Evolutionary conservation across 805 yeast genomes (phyloP).

Genomic region (Nematodospora valgi): DNA sequence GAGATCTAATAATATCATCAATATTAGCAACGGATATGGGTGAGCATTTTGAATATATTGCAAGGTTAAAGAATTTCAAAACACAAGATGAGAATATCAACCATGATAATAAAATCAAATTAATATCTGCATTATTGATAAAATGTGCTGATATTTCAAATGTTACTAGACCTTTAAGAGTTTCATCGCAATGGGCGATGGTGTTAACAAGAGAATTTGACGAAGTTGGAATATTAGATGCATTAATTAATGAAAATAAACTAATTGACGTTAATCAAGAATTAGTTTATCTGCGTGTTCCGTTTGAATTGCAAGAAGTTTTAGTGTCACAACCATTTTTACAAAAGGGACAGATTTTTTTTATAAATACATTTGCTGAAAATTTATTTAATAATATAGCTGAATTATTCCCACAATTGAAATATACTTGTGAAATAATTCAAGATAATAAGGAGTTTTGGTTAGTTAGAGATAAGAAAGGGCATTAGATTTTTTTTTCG

Average conservation of each 20-base stretch:
- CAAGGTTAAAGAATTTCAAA: constrained; percentile 37
- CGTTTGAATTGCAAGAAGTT: constrained; percentile 40
- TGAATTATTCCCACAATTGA: constrained; percentile 56
- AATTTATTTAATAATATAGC: constrained; percentile 68
- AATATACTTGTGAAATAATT: constrained; percentile 54
- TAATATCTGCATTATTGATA: constrained; percentile 66
- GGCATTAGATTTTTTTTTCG: neutral
- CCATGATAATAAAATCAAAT: constrained; percentile 23
- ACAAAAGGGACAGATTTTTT: constrained; percentile 74
- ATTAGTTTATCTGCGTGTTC: constrained; percentile 32
- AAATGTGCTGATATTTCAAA: constrained; percentile 97
- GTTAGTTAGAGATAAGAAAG: constrained; percentile 23
- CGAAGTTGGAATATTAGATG: constrained; percentile 58
- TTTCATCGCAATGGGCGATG: constrained; percentile 84
- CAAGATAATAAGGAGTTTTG: constrained; percentile 55
- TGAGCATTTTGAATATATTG: constrained; percentile 69
- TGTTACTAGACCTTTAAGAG: constrained; percentile 74
- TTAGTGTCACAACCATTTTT: constrained; percentile 46
- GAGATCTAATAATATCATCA: constrained; percentile 30
- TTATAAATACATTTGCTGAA: constrained; percentile 77
- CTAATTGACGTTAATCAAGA: constrained; percentile 9
- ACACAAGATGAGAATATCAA: constrained; percentile 13
- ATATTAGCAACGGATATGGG: constrained; percentile 84
- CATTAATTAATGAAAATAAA: constrained; percentile 13
- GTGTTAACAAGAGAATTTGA: constrained; percentile 74